Base-by-base conservation (phyloP, 148 eudicot species). In the Rhododendron ferrugineum region DNA sequence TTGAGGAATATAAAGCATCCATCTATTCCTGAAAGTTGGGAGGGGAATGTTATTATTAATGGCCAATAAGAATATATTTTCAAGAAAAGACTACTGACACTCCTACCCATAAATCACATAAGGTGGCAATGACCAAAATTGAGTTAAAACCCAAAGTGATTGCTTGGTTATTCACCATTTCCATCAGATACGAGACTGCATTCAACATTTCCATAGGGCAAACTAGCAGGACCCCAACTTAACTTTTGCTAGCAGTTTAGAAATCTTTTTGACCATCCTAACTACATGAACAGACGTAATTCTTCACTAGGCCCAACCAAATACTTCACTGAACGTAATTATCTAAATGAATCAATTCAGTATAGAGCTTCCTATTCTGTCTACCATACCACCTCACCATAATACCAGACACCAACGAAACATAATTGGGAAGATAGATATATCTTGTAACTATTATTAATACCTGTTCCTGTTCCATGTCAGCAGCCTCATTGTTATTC, bases 401-500 rank as follows among this genome's bases (percentile, higher is more conserved):
- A 78, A 78, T 26, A 78, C 56, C 22, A 44, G 20, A 34, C 15
- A 44, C 56, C 40, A 68, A 42, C 15, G 8, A 37, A 82, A 64
- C 36, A 9, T 4, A 20, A 13, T 11, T 18, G 37, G 44, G 46
- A 50, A 70, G 74, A 83, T 46, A 22, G 20, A 77, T 23, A 8
- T 30, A 74, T 11, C 37, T 2, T 18, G 1, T n/a, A 47, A 37
- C 64, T 30, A 60, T 80, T 54, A 37, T 58, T 28, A 52, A 28
- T 88, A 88, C 94, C 91, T 92, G 89, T 28, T 91, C 92, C 95
- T 92, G 89, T 28, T 91, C 92, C 95, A 93, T 91, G 46, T 87
- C 87, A 58, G 88, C 68, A 80, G 91, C 83, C 26, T 83, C 89
- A 52, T 90, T 85, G 66, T 85, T 83, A n/a, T 91, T 87, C 54